Evolutionary conservation across 768 basidiomycete genomes (phyloP).

Genomic region (Boletus fagicola): DNA sequence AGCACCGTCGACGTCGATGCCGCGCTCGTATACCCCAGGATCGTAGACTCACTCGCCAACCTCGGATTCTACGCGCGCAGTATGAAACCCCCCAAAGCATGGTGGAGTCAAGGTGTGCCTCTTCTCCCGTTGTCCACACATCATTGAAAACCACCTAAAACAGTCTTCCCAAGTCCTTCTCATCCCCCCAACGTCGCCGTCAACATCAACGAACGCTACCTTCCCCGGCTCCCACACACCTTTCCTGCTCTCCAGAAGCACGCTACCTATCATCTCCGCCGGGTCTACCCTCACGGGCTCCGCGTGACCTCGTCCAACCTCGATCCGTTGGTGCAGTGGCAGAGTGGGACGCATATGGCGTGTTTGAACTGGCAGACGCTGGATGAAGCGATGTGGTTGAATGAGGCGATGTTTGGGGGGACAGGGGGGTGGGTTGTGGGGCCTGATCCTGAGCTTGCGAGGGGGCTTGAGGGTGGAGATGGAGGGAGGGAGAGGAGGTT

Average conservation of each 20-base stretch:
- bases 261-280: slow-evolving; percentile 45
- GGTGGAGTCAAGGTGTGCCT: slow-evolving; percentile 41
- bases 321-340: slow-evolving; percentile 52
- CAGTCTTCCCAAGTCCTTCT: slow-evolving; percentile 19
- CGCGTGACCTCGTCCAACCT: slow-evolving; percentile 57
- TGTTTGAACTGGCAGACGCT: slow-evolving; percentile 65
- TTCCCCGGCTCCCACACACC: slow-evolving; percentile 41
- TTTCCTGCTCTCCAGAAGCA: slow-evolving; percentile 41
- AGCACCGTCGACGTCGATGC: slow-evolving; percentile 2
- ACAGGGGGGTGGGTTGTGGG: slow-evolving; percentile 55
- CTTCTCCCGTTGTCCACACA: not conserved
- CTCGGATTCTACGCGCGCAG: slow-evolving; percentile 62
- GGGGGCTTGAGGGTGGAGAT: slow-evolving; percentile 2
- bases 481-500: slow-evolving; percentile 17
- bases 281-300: slow-evolving; percentile 58
- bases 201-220: slow-evolving; percentile 57
- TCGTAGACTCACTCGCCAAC: slow-evolving; percentile 51
- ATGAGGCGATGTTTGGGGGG: slow-evolving; percentile 62
- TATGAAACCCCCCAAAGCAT: slow-evolving; percentile 55
- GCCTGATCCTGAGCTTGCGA: slow-evolving; percentile 33
- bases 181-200: slow-evolving; percentile 46
- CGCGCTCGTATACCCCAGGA: slow-evolving; percentile 25
- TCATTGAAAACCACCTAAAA: not conserved
- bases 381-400: slow-evolving; percentile 56
- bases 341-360: slow-evolving; percentile 54